phyloP scores from a whole-genome alignment of 352 stramenopile species.

The Blastocystis sp. region DNA sequence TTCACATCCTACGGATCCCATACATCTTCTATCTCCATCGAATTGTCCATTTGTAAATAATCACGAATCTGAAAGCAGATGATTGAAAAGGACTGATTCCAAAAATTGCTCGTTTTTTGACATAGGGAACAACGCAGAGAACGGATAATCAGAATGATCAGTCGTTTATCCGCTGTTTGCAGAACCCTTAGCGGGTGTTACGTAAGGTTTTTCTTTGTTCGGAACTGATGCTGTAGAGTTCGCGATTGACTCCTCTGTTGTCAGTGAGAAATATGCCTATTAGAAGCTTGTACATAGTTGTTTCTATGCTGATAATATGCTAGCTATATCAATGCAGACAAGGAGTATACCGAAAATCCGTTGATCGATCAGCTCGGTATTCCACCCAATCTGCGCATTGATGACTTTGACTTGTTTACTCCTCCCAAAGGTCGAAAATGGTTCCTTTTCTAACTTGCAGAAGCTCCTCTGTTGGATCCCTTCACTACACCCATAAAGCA shows the following conservation, averaged over 20 bases:
- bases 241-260: not conserved
- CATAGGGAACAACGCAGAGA: not conserved
- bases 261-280: not conserved
- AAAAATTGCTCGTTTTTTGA: not conserved
- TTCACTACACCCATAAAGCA: not conserved
- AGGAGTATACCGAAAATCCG: conserved; percentile 31
- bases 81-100: not conserved
- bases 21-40: not conserved
- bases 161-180: not conserved
- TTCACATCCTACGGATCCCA: conserved; percentile 28
- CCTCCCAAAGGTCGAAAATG: not conserved
- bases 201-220: not conserved
- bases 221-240: conserved; percentile 14
- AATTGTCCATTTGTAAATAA: not conserved
- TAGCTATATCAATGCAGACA: conserved; percentile 58
- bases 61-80: not conserved
- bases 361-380: conserved; percentile 7
- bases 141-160: not conserved
- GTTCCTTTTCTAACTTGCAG: not conserved
- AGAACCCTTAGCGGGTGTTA: not conserved
- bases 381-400: conserved; percentile 25
- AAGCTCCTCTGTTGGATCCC: conserved; percentile 16
- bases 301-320: not conserved
- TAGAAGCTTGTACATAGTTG: not conserved
- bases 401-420: not conserved